phyloP scores from a whole-genome alignment of 2,329 filamentous ascomycete species.

The Chaetomiaceae sp. region DNA sequence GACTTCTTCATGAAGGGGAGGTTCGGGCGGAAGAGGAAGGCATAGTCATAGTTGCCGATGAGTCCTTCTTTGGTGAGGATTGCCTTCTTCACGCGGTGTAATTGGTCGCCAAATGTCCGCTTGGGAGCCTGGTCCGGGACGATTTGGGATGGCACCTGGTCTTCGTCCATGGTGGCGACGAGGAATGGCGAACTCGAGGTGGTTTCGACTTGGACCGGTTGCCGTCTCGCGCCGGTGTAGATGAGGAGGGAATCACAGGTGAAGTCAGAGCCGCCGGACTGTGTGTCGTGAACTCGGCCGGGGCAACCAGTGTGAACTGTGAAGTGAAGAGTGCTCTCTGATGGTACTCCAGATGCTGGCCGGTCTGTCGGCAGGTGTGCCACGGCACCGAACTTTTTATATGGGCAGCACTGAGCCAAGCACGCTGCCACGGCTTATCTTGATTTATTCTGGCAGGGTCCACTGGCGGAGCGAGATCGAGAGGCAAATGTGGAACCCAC shows the following conservation, averaged over 20 bases:
- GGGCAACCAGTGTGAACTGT: too few species aligned
- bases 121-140: constrained; percentile 36
- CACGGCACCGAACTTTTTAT: not conserved
- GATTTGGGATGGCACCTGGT: constrained; percentile 48
- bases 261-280: too few species aligned
- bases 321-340: too few species aligned
- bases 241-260: too few species aligned
- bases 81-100: constrained; percentile 34
- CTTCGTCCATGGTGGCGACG: constrained; percentile 48
- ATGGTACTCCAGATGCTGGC: too few species aligned
- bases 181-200: not conserved
- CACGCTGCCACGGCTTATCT: not conserved
- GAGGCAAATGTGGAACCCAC: not conserved
- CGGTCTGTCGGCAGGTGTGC: too few species aligned
- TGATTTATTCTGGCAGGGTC: not conserved
- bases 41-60: constrained; percentile 85
- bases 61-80: constrained; percentile 64
- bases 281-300: too few species aligned
- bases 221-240: too few species aligned
- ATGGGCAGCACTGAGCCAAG: not conserved
- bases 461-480: not conserved
- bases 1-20: constrained; percentile 73
- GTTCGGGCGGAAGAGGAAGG: constrained; percentile 75
- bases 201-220: too few species aligned
- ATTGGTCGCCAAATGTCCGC: constrained; percentile 30